A percentile compares a stretch with the other conserved stretches of the same genome.
Evolutionary conservation across 208 protist species (phyloP).

Genomic region (Acanthamoeba royreba): DNA sequence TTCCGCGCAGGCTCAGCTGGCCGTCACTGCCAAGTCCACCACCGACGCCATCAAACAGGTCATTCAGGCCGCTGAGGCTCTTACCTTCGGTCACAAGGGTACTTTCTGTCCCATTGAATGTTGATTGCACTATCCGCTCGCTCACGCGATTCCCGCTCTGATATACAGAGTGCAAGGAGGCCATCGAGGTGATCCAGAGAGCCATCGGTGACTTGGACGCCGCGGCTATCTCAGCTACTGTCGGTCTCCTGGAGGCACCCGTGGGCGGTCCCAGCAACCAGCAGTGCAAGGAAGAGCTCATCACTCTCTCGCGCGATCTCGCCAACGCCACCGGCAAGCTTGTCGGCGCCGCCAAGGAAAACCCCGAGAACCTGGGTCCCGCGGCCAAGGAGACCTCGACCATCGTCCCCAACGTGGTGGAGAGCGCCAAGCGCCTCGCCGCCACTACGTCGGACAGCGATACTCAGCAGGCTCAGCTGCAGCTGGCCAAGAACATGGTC

Average conservation of each 20-base stretch:
- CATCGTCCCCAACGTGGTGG: constrained; percentile 64
- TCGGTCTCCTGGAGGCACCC: constrained; percentile 61
- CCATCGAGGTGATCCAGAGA: constrained; percentile 65
- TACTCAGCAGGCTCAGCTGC: constrained; percentile 62
- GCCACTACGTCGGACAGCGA: constrained; percentile 61
- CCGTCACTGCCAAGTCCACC: constrained; percentile 45
- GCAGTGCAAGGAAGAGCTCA: constrained; percentile 50
- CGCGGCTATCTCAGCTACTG: constrained; percentile 61
- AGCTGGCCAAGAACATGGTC: constrained; percentile 61
- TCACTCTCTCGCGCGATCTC: constrained; percentile 31
- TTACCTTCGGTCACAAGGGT: constrained; percentile 48
- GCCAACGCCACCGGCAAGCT: constrained; percentile 21
- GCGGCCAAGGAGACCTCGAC: constrained; percentile 57
- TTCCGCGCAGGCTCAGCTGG: constrained; percentile 33
- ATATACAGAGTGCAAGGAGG: constrained; percentile 53
- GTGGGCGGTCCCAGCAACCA: constrained; percentile 47
- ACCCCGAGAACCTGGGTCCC: constrained; percentile 48
- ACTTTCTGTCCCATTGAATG: neutral
- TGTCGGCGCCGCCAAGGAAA: constrained; percentile 52
- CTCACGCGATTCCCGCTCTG: neutral
- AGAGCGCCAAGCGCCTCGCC: constrained; percentile 59
- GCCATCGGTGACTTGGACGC: constrained; percentile 68
- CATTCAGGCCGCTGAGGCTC: constrained; percentile 42
- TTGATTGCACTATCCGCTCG: neutral
- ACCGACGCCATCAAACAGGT: constrained; percentile 45